Percentiles rank a stretch among this genome's conserved stretches.
Evolutionary conservation across 495 filamentous ascomycete genomes (phyloP).

Genomic region (Penicillium cataractarum): DNA sequence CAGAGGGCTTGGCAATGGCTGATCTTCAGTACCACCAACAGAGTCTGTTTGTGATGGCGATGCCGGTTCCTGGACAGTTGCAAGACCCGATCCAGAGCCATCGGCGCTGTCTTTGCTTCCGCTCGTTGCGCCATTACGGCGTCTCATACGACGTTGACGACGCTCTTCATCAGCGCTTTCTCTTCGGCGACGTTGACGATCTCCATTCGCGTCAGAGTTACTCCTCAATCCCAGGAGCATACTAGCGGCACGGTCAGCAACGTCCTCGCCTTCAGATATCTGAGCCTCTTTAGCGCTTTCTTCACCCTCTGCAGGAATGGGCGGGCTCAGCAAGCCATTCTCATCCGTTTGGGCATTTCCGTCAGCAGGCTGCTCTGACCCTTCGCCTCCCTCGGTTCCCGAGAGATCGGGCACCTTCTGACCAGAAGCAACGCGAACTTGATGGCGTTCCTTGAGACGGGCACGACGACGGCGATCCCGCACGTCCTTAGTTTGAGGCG

Average conservation of each 20-base stretch:
- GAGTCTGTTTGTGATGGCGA: constrained; percentile 34
- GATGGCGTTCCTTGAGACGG: constrained; percentile 85
- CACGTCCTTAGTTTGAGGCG: constrained; percentile 84
- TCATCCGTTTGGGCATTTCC: constrained; percentile 32
- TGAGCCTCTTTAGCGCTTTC: constrained; percentile 44
- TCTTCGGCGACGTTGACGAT: constrained; percentile 63
- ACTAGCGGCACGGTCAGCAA: constrained; percentile 80
- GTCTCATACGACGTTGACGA: constrained; percentile 59
- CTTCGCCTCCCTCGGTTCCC: constrained; percentile 45
- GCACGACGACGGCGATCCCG: constrained; percentile 86
- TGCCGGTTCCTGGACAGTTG: constrained; percentile 39
- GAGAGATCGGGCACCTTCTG: constrained; percentile 76
- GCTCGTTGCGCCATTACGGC: constrained; percentile 52
- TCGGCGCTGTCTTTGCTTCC: constrained; percentile 54
- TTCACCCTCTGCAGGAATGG: constrained; percentile 40
- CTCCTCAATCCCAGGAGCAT: constrained; percentile 80
- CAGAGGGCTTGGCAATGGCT: constrained; percentile 31
- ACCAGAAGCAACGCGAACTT: constrained; percentile 87
- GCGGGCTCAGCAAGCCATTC: constrained; percentile 44
- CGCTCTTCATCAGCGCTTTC: constrained; percentile 75
- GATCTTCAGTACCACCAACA: constrained; percentile 28
- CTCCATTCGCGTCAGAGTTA: constrained; percentile 56
- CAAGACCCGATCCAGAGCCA: constrained; percentile 30
- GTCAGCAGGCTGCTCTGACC: constrained; percentile 28
- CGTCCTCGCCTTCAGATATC: constrained; percentile 66